Conservation (phyloP, 768 basidiomycete species). For the Xerocomus spinulosus region DNA sequence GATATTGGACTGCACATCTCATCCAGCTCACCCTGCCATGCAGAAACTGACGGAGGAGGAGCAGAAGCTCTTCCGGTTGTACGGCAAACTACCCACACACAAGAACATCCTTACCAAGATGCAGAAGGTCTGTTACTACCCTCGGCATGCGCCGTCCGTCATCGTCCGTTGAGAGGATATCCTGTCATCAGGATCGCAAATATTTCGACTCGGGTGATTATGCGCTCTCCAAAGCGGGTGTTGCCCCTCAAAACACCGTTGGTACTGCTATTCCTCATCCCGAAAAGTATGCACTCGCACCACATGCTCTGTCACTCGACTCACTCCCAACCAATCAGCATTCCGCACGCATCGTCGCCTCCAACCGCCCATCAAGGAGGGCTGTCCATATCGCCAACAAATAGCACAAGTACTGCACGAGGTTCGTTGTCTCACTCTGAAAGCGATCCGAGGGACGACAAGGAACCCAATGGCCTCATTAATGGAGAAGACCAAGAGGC, state of each 20-base stretch:
- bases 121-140: slow-evolving; percentile 67
- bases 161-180: slow-evolving; percentile 5
- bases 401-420: slow-evolving; percentile 59
- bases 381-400: slow-evolving; percentile 73
- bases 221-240: slow-evolving; percentile 92
- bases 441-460: slow-evolving; percentile 19
- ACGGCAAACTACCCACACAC: slow-evolving; percentile 90
- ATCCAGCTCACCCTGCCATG: slow-evolving; percentile 15
- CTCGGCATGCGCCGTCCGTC: not conserved
- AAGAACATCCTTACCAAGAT: slow-evolving; percentile 93
- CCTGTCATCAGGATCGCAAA: slow-evolving; percentile 79
- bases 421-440: slow-evolving; percentile 39
- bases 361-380: slow-evolving; percentile 47
- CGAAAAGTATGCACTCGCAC: slow-evolving; percentile 70
- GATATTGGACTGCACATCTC: not conserved
- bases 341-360: slow-evolving; percentile 84
- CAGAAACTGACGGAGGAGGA: slow-evolving; percentile 86
- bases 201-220: slow-evolving; percentile 99
- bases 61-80: slow-evolving; percentile 89
- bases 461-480: slow-evolving; percentile 3
- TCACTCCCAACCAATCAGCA: slow-evolving; percentile 44
- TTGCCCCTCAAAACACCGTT: slow-evolving; percentile 79
- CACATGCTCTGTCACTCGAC: not conserved
- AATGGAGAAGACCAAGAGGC: slow-evolving; percentile 13
- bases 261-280: slow-evolving; percentile 98